These are phyloP conservation scores for Aureobasidium vineae DNA, from an alignment of 2,329 filamentous ascomycete genomes.

Conservation along the genomic window DNA sequence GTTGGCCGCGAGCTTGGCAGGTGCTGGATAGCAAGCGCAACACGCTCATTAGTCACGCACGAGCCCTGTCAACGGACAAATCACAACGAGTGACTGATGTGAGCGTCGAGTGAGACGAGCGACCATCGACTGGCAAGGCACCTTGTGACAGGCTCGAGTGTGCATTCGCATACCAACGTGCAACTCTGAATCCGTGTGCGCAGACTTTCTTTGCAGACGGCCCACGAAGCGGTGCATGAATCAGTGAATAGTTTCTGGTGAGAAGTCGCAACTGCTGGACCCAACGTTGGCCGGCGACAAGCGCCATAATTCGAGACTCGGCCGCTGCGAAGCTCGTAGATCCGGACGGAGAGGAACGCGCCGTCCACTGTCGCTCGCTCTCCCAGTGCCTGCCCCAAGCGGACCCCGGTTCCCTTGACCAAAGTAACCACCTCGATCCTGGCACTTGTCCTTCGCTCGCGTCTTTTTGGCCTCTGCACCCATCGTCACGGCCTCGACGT, in stretches of 20 bases:
- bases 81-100: neutral
- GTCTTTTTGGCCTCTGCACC: neutral
- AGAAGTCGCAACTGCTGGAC: neutral
- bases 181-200: neutral
- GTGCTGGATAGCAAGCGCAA: constrained; percentile 5
- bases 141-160: constrained; percentile 11
- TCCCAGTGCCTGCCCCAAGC: constrained; percentile 7
- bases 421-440: constrained; percentile 2
- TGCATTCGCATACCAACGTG: constrained; percentile 3
- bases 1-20: neutral
- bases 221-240: neutral
- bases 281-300: neutral
- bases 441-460: constrained; percentile 10
- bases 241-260: neutral
- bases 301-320: constrained; percentile 4
- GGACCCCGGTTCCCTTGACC: constrained; percentile 16
- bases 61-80: constrained; percentile 21
- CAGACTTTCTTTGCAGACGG: neutral
- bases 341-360: constrained; percentile 14
- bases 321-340: constrained; percentile 1
- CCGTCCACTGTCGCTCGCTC: constrained; percentile 20
- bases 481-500: constrained; percentile 1
- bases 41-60: constrained; percentile 13
- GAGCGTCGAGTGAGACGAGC: neutral
- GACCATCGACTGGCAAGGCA: neutral